phyloP scores from a whole-genome alignment of 2,329 filamentous ascomycete species.

The Aotearoamyces nothofagi region DNA sequence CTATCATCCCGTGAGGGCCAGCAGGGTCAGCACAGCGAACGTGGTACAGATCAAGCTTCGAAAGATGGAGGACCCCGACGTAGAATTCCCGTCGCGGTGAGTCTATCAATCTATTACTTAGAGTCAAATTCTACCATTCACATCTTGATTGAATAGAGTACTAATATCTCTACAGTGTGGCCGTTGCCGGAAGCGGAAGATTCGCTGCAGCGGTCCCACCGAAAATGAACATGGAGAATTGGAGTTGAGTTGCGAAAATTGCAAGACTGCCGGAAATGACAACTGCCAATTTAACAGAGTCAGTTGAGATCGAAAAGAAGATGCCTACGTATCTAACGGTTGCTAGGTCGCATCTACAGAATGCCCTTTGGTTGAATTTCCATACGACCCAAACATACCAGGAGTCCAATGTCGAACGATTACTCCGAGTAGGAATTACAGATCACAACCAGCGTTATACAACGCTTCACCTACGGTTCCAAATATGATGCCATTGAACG shows the following conservation, averaged over 20 bases:
- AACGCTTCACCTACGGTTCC: conserved; percentile 2
- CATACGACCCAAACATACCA: too few relatives aligned
- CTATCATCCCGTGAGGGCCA: conserved; percentile 9
- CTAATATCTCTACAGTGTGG: conserved; percentile 47
- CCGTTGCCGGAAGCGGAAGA: conserved; percentile 85
- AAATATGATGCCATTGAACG: not conserved
- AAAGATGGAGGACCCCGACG: conserved; percentile 13
- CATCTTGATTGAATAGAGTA: not conserved
- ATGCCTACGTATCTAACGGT: not conserved
- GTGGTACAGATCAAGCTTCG: conserved; percentile 10
- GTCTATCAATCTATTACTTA: conserved; percentile 4
- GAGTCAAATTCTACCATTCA: not conserved
- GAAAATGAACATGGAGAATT: too few relatives aligned
- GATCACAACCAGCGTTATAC: not conserved
- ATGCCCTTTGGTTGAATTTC: conserved; percentile 6
- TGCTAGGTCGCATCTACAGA: conserved; percentile 2
- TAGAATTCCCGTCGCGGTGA: conserved; percentile 37
- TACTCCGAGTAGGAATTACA: too few relatives aligned
- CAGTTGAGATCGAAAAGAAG: conserved; percentile 13
- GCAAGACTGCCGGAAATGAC: conserved; percentile 55
- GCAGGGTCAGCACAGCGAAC: conserved; percentile 8
- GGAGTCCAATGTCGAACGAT: too few relatives aligned
- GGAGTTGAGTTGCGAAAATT: conserved; percentile 82
- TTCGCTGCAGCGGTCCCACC: conserved; percentile 78
- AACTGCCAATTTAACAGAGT: conserved; percentile 74